Percentiles rank a stretch among this genome's conserved stretches.
phyloP scores from a whole-genome alignment of 257 asterid genomes.

The Salvia miltiorrhiza region DNA sequence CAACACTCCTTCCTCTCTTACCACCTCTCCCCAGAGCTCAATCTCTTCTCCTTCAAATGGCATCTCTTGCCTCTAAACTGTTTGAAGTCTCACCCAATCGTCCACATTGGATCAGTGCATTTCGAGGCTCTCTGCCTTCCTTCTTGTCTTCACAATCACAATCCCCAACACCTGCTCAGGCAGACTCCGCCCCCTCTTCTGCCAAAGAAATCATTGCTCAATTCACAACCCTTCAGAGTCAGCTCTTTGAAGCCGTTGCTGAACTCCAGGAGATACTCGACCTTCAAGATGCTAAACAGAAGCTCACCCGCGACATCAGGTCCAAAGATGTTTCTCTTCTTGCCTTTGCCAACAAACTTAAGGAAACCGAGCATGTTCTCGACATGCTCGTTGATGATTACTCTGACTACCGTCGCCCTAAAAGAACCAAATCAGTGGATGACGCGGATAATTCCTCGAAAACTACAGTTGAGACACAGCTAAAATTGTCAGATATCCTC shows the following conservation, averaged over 20 bases:
- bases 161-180: constrained; percentile 32
- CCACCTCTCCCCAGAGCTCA: constrained; percentile 93
- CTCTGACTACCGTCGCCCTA: constrained; percentile 64
- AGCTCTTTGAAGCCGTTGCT: constrained; percentile 78
- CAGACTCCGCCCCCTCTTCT: constrained; percentile 47
- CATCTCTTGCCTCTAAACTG: constrained; percentile 71
- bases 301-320: constrained; percentile 53
- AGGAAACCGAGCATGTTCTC: constrained; percentile 68
- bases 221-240: constrained; percentile 64
- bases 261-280: constrained; percentile 91
- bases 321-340: constrained; percentile 66
- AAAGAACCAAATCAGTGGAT: constrained; percentile 51
- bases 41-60: constrained; percentile 78
- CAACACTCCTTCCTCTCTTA: constrained; percentile 84
- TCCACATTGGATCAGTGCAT: constrained; percentile 71
- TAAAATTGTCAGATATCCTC: constrained; percentile 67
- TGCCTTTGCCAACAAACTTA: constrained; percentile 71
- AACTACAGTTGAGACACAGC: constrained; percentile 64
- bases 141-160: constrained; percentile 63
- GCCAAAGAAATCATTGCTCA: constrained; percentile 66
- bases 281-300: constrained; percentile 83
- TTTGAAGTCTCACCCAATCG: constrained; percentile 85
- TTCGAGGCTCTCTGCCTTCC: constrained; percentile 73
- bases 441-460: constrained; percentile 45
- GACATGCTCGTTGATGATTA: constrained; percentile 87